Base-by-base conservation (phyloP, 495 filamentous ascomycete genomes). In the Filosporella fistucella region DNA sequence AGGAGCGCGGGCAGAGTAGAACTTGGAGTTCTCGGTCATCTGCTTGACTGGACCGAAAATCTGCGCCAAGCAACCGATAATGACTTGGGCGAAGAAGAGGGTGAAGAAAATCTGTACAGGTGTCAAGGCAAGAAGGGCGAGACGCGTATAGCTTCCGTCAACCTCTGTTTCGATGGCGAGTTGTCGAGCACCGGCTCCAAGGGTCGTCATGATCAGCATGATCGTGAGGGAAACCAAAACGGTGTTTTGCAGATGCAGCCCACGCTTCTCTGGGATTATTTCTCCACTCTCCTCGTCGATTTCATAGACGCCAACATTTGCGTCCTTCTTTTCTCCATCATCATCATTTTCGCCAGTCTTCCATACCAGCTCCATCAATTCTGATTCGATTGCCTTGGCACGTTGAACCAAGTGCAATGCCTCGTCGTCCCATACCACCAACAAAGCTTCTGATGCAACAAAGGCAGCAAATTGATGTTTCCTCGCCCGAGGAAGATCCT, bases 91-190 rank as follows among this genome's bases (percentile, higher is more conserved):
- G 57, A 87, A 87, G 66, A 87, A 87, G 55, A 89, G 68, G 13
- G 85, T 86, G 67, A 89, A 88, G 70, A 88, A 89, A 44, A 88
- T 72, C 61, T 89, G 85, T 14, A 88, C 68, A 3, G 85, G 86
- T 42, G 77, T 56, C 20, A 88, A 59, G 0, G 67, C 71, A 3
- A 86, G 51, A 44, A 89, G 78, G 16, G 73, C 77, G 20, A 89
- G 57, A 1, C 86, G 78, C 16, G 71, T 44, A 47, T 74, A 85
- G 52, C 63, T 75, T 24, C 68, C 62, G 56, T 89, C 85, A 35
- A 85, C 80, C 10, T 72, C 73, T 16, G 78, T 68, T 65, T 88
- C 82, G 47, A 84, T 78, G 14, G 78, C 82, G 45, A 90, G 69
- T 57, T 78, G 71, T 18, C 84, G 71, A 52, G 72, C 82, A 24